Evolutionary conservation across 1,139 yeast genomes (phyloP).

Genomic region (Geotrichum fermentans): DNA sequence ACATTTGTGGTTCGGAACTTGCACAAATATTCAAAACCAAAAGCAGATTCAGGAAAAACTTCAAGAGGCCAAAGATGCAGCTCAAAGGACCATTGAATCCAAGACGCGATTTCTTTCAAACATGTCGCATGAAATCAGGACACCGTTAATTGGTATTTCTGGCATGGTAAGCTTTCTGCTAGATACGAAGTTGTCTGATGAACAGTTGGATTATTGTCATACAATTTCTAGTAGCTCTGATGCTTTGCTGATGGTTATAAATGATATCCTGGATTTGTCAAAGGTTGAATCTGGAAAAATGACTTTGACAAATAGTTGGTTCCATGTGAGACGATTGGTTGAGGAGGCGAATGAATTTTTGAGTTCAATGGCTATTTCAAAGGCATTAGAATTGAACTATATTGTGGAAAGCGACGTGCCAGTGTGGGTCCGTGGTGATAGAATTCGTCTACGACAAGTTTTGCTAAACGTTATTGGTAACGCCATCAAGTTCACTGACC

Average conservation of each 20-base stretch:
- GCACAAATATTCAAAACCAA: slow-evolving; percentile 37
- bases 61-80: slow-evolving; percentile 82
- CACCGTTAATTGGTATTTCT: slow-evolving; percentile 86
- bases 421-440: slow-evolving; percentile 79
- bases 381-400: slow-evolving; percentile 67
- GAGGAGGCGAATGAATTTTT: slow-evolving; percentile 76
- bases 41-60: slow-evolving; percentile 51
- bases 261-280: slow-evolving; percentile 75
- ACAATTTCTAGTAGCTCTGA: slow-evolving; percentile 76
- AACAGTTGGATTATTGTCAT: slow-evolving; percentile 76
- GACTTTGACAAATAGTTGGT: slow-evolving; percentile 74
- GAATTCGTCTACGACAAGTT: slow-evolving; percentile 81
- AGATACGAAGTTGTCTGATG: slow-evolving; percentile 72
- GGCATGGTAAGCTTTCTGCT: slow-evolving; percentile 94
- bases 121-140: slow-evolving; percentile 72
- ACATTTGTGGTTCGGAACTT: slow-evolving; percentile 36
- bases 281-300: slow-evolving; percentile 81
- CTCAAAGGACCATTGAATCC: slow-evolving; percentile 88
- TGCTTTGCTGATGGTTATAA: slow-evolving; percentile 69
- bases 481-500: slow-evolving; percentile 76
- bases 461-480: slow-evolving; percentile 85
- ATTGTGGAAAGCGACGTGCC: slow-evolving; percentile 75
- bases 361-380: slow-evolving; percentile 75
- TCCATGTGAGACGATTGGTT: slow-evolving; percentile 67
- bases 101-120: slow-evolving; percentile 88